These are phyloP conservation scores for Hypoxylon sp. DNA, from an alignment of 2,329 filamentous ascomycete genomes.

Conservation along the genomic window DNA sequence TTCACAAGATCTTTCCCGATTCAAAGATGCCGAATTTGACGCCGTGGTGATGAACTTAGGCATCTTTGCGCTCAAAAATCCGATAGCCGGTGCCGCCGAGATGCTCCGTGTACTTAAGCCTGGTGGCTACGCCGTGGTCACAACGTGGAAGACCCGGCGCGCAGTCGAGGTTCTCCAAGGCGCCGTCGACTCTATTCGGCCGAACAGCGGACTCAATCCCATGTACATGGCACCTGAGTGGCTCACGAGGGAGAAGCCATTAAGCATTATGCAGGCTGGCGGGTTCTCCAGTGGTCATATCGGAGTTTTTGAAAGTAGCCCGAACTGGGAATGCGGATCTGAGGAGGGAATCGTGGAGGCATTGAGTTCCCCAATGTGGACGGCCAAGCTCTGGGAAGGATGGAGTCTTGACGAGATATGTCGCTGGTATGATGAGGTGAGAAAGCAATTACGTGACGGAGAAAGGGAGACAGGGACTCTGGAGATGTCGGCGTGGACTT, in stretches of 20 bases:
- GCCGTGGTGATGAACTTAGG: slow-evolving; percentile 46
- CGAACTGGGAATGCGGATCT: slow-evolving; percentile 41
- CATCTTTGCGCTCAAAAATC: slow-evolving; percentile 42
- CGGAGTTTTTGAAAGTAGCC: slow-evolving; percentile 28
- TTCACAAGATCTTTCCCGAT: slow-evolving; percentile 42
- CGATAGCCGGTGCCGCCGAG: slow-evolving; percentile 40
- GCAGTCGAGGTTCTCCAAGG: slow-evolving; percentile 31
- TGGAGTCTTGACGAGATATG: slow-evolving; percentile 44
- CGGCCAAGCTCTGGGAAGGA: slow-evolving; percentile 38
- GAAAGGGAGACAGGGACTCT: slow-evolving; percentile 41
- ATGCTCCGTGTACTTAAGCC: slow-evolving; percentile 46
- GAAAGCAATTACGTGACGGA: slow-evolving; percentile 40
- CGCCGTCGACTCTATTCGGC: slow-evolving; percentile 36
- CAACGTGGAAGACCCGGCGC: slow-evolving; percentile 46
- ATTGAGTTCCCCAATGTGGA: slow-evolving; percentile 45
- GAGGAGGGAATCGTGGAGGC: slow-evolving; percentile 30
- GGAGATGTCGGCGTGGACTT: slow-evolving; percentile 46
- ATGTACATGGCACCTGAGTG: slow-evolving; percentile 44
- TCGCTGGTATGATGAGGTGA: slow-evolving; percentile 44
- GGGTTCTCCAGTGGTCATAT: slow-evolving; percentile 39
- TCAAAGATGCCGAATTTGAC: slow-evolving; percentile 43
- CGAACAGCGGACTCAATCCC: slow-evolving; percentile 20
- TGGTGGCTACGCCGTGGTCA: slow-evolving; percentile 41
- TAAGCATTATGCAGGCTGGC: slow-evolving; percentile 37
- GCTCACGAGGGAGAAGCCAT: slow-evolving; percentile 44